Base-by-base conservation (phyloP, 306 rosid genomes). In the Quercus glauca region DNA sequence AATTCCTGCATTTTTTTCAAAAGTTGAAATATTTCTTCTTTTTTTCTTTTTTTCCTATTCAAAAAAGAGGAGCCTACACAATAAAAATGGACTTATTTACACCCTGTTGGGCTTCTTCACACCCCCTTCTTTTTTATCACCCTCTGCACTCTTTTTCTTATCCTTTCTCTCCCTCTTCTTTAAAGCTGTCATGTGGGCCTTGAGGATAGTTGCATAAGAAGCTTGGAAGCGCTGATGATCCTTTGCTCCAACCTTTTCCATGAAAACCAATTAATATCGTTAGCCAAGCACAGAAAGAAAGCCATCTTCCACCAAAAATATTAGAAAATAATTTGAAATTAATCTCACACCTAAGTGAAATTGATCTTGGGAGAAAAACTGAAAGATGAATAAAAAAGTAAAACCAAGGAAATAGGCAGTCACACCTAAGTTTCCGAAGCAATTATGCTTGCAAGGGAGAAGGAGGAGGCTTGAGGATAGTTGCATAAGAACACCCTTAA, bases 141-240 rank as follows among this genome's bases (percentile, higher is more conserved):
- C 78, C 84, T 90, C 97, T 20, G 90, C 87, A 68, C 89, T 83
- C 73, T 93, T 93, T 81, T 93, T 96, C 92, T 87, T 96, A 77
- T 96, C 97, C 86, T 91, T 96, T 83, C 99, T 90, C 83, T 96
- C 98, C 79, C 98, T 92, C 89, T 91, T 96, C 86, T 96, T 96
- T 33, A 96, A 81, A 78, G 98, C 89, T 67, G 99, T 96, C 99
- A 96, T 96, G 85, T 88, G 99, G 49, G 97, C 99, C 89, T 91
- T 96, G 9, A 96, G 84, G 78, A 96, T 91, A 69, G 98, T 93
- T 51, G 99, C 98, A 55, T 96, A 96, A 25, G 99, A 96, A 76
- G 98, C 94, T 88, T 96, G 99, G 84, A 96, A 96, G 71, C 93
- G 98, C 87, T 79, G 91, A 82, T 96, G 98, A 82, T 96, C 99